Base-by-base conservation (phyloP, 495 filamentous ascomycete species). In the Pseudevernia furfuracea region DNA sequence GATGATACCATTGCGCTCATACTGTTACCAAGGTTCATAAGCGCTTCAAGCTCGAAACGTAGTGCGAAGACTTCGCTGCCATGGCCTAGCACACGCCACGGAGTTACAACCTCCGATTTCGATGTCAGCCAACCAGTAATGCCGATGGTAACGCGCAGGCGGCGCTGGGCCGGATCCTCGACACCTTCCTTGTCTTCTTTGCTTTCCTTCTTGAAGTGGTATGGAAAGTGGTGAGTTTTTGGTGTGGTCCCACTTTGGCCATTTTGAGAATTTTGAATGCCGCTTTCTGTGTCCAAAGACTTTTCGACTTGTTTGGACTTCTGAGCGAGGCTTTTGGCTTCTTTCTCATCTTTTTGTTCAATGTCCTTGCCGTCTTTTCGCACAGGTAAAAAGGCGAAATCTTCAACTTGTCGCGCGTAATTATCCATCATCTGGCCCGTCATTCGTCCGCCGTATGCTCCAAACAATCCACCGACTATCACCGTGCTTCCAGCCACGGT, bases 371-470 rank as follows among this genome's bases (percentile, higher is more conserved):
- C 80, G 46, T 82, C 57, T 15, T 60, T 60, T 14, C 62, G 79
- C 41, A 95, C 76, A 3, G 92, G 91, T 17, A 96, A 73, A 67
- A 98, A 92, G 5, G 84, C 91, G 74, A 97, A 96, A 73, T 97
- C 92, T 58, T 89, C 82, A 17, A 97, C 87, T 64, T 96, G 91
- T 62, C 84, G 85, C 19, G 89, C 86, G 73, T 96, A 94, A 49
- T 86, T 81, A 66, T 94, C 91, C 82, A 97, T 89, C 84, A 91
- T 88, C 71, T 89, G 84, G 34, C 88, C 87, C 1, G 87, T 89
- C 84, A 93, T 91, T 19, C 88, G 82, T 28, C 86, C 89, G 30
- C 92, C 91, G 72, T 94, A 96, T 11, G 92, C 89, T 38, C 93
- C 93, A 71, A 98, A 96, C 21, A 97, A 74, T 53, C 86, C 83